phyloP scores from a whole-genome alignment of 225 moss, liverwort and hornwort species.

The Lunularia cruciata region DNA sequence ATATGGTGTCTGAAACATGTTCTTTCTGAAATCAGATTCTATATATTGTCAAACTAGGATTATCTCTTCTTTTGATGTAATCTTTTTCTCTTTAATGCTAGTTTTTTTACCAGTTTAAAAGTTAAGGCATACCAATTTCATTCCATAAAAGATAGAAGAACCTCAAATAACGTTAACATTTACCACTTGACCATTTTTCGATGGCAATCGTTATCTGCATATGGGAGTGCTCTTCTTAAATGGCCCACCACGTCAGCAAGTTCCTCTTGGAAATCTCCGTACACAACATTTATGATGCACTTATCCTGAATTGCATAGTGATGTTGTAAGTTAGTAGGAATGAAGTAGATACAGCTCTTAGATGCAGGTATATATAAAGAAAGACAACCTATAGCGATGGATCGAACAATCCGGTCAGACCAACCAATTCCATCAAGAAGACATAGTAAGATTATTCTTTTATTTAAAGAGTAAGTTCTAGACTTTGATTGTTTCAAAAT shows the following conservation, averaged over 20 bases:
- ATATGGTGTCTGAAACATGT: too few species aligned
- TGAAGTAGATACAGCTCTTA: neutral
- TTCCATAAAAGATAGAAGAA: too few species aligned
- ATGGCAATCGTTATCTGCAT: slow-evolving; percentile 41
- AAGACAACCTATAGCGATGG: neutral
- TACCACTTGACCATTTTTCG: slow-evolving; percentile 54
- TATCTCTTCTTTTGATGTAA: too few species aligned
- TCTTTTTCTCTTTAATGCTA: too few species aligned
- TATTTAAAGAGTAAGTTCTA: neutral
- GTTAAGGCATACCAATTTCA: too few species aligned
- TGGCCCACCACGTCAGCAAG: slow-evolving; percentile 52
- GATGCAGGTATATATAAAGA: too few species aligned
- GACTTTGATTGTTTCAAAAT: too few species aligned
- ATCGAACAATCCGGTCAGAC: neutral
- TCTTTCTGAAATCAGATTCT: too few species aligned
- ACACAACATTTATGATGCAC: slow-evolving; percentile 55
- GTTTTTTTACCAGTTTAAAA: too few species aligned
- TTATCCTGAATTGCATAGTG: slow-evolving; percentile 45
- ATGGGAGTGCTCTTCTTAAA: slow-evolving; percentile 47
- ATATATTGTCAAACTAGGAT: too few species aligned
- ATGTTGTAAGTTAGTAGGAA: neutral
- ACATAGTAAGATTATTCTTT: too few species aligned
- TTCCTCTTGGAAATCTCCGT: slow-evolving; percentile 56
- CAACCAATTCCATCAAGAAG: too few species aligned
- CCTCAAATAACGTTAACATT: neutral